Evolutionary conservation across 2,329 filamentous ascomycete species (phyloP), one percentile per base, ranked within the genome.

Genomic region (Neofusicoccum kwambonambiense): DNA sequence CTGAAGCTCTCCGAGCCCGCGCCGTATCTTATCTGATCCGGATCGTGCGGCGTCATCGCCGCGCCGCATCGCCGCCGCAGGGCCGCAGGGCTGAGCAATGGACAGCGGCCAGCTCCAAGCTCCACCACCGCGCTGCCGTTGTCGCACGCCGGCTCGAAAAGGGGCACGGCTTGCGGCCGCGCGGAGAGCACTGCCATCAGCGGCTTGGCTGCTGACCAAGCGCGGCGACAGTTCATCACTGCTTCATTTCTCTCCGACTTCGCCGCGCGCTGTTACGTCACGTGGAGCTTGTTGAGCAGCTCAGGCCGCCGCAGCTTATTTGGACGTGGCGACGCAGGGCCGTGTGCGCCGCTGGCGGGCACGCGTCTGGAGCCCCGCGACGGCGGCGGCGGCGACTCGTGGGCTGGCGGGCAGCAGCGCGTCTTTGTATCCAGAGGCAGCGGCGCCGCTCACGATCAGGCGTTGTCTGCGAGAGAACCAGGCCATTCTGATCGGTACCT

Each of bases 171-270:
- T 41, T 39, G 54, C 54, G n/a, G 37, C 2, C 8, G 12, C n/a
- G 54, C 54, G 54, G 54, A 58, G 54, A 42, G 52, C 35, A 39
- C n/a, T 31, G 52, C 50, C 31, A 19, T 34, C 19, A 49, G 27
- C 27, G 27, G 27, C 27, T 31, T 31, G 27, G 27, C 6, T 7
- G 45, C 45, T 8, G 17, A 27, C 22, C 11, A 22, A 27, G 15
- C n/a, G 19, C 52, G 37, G 52, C 52, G 56, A 60, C 41, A 47
- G 41, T 34, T 37, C 56, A 47, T 47, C 56, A n/a, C 31, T 60
- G 56, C 27, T 60, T 60, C 56, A 19, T 44, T 22, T 45, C 41
- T 60, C 42, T 60, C 56, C 56, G 56, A 60, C 42, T 47, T 60
- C 56, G 56, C 56, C 42, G 56, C 41, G 41, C 5, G n/a, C 11